A percentile compares a stretch with the other conserved stretches of the same genome.
These are phyloP conservation scores for Diplodia seriata DNA, from an alignment of 2,329 filamentous ascomycete species.

Conservation along the genomic window DNA sequence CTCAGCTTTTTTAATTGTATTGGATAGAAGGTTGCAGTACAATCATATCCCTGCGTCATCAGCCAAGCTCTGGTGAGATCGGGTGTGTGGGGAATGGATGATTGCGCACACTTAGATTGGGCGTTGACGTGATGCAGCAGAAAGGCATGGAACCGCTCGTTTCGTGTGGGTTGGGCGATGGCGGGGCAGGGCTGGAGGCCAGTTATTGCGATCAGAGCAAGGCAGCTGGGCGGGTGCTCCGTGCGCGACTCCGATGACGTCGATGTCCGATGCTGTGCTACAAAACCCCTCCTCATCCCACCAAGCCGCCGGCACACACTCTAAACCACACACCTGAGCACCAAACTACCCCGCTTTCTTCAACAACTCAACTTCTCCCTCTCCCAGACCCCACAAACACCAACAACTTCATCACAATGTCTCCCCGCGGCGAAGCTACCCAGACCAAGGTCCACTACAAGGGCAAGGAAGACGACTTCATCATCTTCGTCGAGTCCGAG, in stretches of 20 bases:
- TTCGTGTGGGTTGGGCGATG: neutral
- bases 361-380: neutral
- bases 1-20: slow-evolving; percentile 5
- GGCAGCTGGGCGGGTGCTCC: slow-evolving; percentile 22
- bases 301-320: slow-evolving; percentile 25
- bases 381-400: slow-evolving; percentile 12
- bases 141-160: slow-evolving; percentile 25
- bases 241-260: slow-evolving; percentile 31
- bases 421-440: slow-evolving; percentile 58
- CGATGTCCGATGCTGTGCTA: slow-evolving; percentile 22
- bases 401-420: slow-evolving; percentile 40
- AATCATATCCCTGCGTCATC: slow-evolving; percentile 27
- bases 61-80: slow-evolving; percentile 2
- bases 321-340: slow-evolving; percentile 19
- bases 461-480: slow-evolving; percentile 73
- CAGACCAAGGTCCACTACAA: slow-evolving; percentile 86
- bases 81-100: slow-evolving; percentile 10
- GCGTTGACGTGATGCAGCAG: slow-evolving; percentile 32
- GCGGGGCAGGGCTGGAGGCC: slow-evolving; percentile 31
- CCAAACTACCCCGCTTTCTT: slow-evolving; percentile 13
- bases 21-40: slow-evolving; percentile 26
- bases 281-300: slow-evolving; percentile 32
- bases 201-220: slow-evolving; percentile 29
- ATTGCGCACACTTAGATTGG: slow-evolving; percentile 7
- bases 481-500: slow-evolving; percentile 68